These are phyloP conservation scores for Suhomyces faveliae DNA, from an alignment of 805 yeast genomes.

Conservation along the genomic window DNA sequence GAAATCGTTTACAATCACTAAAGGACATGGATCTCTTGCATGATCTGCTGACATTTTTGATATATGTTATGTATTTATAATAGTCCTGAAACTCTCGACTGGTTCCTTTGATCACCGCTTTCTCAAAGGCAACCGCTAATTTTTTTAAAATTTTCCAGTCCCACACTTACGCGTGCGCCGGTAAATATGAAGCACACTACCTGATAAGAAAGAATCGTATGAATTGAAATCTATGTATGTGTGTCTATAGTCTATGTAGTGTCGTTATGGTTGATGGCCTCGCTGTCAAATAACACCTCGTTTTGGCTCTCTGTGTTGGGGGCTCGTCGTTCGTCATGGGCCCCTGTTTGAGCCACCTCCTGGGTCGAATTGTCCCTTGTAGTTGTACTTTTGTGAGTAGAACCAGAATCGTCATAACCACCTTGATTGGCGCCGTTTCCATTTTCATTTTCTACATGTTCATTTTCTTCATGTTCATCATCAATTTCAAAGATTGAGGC, in stretches of 20 bases:
- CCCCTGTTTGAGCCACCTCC: neutral
- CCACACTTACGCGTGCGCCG: slow-evolving; percentile 4
- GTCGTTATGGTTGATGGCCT: neutral
- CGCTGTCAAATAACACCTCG: neutral
- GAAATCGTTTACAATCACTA: slow-evolving; percentile 91
- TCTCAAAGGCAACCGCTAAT: neutral
- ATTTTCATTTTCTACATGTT: neutral
- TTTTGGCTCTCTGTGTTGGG: neutral
- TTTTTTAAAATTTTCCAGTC: slow-evolving; percentile 9
- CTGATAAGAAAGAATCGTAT: neutral
- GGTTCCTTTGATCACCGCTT: neutral
- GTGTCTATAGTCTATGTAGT: neutral
- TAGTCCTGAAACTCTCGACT: neutral
- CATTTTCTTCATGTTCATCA: slow-evolving; percentile 11
- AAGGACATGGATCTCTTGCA: slow-evolving; percentile 98
- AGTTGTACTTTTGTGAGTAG: neutral
- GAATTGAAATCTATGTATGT: neutral
- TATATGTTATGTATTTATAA: neutral
- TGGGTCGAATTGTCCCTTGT: neutral
- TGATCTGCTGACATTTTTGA: slow-evolving; percentile 84
- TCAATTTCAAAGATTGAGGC: slow-evolving; percentile 16
- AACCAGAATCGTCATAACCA: neutral
- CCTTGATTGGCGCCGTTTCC: neutral
- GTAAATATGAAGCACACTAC: neutral
- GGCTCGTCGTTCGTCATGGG: neutral